Percentiles rank a stretch among this genome's conserved stretches.
Conservation (phyloP, 148 eudicot species). For the Silene conica region DNA sequence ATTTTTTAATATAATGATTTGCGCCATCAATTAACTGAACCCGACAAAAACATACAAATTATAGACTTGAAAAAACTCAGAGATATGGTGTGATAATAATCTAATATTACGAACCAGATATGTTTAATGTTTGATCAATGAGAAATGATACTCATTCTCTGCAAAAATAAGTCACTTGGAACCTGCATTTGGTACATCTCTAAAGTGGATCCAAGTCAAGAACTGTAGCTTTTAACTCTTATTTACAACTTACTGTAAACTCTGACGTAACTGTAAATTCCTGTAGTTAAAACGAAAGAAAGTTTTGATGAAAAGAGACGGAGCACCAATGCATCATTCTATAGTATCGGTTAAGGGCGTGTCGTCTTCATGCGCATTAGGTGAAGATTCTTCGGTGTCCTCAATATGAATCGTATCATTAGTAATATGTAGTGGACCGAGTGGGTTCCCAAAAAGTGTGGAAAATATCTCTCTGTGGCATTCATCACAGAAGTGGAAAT, state of each 20-base stretch:
- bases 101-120: background rate
- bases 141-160: background rate
- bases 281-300: background rate
- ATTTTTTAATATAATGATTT: no score
- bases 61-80: no score
- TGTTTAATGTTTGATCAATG: background rate
- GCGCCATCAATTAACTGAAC: no score
- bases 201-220: background rate
- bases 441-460: conserved; percentile 69
- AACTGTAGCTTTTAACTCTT: background rate
- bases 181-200: background rate
- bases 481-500: conserved; percentile 62
- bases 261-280: conserved; percentile 4
- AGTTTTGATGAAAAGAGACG: conserved; percentile 3
- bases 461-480: conserved; percentile 71
- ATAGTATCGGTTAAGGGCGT: conserved; percentile 3
- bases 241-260: conserved; percentile 24
- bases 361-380: conserved; percentile 4
- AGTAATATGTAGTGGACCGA: conserved; percentile 41
- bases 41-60: no score
- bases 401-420: conserved; percentile 14
- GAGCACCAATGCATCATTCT: conserved; percentile 11
- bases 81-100: no score
- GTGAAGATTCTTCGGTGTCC: conserved; percentile 2
- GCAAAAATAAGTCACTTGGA: background rate